Evolutionary conservation across 2,329 filamentous ascomycete genomes (phyloP), one percentile per base, ranked within the genome.

Genomic region (Cytospora paraplurivora): DNA sequence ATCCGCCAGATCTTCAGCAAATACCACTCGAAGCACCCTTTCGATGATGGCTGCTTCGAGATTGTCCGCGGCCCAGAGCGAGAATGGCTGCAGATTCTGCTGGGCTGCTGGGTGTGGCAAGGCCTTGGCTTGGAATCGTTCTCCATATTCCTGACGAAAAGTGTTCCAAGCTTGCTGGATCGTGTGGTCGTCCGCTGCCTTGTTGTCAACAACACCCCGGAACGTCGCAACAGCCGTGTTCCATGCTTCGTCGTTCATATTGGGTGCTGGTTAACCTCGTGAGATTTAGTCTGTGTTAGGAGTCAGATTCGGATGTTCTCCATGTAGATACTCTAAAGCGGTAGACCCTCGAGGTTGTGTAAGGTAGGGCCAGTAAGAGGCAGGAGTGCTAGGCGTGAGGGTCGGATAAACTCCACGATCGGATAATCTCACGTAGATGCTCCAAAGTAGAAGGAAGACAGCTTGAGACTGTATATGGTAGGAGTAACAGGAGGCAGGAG

Each of bases 1-100:
- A 6, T 38, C 38, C 32, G 62, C 52, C 54, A 64, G 58, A 1
- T 62, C 47, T 17, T 34, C 50, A 32, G 51, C 41, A 13, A 64
- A 64, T 12, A 53, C 58, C 21, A 64, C 54, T 7, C 62, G 60
- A 17, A 62, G 44, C 4, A 56, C 53, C 41, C 58, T n/a, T 17
- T 62, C 47, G 17, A 64, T 33, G 21, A 35, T 27, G 17, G 7
- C 32, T 2, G 51, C 58, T 5, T 35, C 49, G 5, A 64, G 32
- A 32, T 64, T 33, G n/a, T 62, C 53, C 15, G 53, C 53, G 3
- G 62, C 62, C 62, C 62, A 64, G n/a, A 57, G n/a, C 13, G 41
- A 33, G 13, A 64, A 64, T n/a, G 62, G 58, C 19, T 62, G 47
- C 21, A 56, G 35, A 6, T 41, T 44, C 33, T 56, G 41, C 4